Percentiles rank a stretch among this genome's conserved stretches.
Conservation (phyloP, 2,329 filamentous ascomycete genomes). For the Fusarium mangiferae region DNA sequence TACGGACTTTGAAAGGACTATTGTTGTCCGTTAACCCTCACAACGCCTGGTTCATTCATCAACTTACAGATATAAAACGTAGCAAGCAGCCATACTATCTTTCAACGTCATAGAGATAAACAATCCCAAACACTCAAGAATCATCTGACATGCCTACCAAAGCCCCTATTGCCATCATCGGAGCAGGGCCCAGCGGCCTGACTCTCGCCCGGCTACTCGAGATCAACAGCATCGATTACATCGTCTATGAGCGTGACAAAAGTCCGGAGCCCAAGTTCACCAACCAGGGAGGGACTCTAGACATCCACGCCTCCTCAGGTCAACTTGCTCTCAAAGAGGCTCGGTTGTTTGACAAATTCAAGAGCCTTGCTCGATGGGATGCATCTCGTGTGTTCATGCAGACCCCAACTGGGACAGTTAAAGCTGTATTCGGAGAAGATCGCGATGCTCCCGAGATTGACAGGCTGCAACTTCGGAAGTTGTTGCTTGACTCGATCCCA, state of each 20-base stretch:
- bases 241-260: conserved; percentile 57
- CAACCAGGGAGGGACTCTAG: conserved; percentile 59
- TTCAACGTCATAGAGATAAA: neutral
- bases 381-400: conserved; percentile 42
- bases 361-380: conserved; percentile 43
- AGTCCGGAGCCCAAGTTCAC: conserved; percentile 42
- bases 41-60: neutral
- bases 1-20: neutral
- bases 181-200: conserved; percentile 54
- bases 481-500: conserved; percentile 48
- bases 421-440: conserved; percentile 36
- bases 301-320: conserved; percentile 61
- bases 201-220: conserved; percentile 61
- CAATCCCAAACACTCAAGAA: neutral
- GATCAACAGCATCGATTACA: conserved; percentile 54
- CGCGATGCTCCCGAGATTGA: conserved; percentile 52
- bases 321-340: conserved; percentile 60
- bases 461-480: conserved; percentile 47
- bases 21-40: neutral
- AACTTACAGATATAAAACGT: neutral
- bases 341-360: conserved; percentile 59
- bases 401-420: conserved; percentile 42
- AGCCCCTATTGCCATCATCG: conserved; percentile 57
- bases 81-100: neutral
- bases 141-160: neutral